Evolutionary conservation across 2,329 filamentous ascomycete species (phyloP), one percentile per base, ranked within the genome.

Genomic region (Colletotrichum endophyticum): DNA sequence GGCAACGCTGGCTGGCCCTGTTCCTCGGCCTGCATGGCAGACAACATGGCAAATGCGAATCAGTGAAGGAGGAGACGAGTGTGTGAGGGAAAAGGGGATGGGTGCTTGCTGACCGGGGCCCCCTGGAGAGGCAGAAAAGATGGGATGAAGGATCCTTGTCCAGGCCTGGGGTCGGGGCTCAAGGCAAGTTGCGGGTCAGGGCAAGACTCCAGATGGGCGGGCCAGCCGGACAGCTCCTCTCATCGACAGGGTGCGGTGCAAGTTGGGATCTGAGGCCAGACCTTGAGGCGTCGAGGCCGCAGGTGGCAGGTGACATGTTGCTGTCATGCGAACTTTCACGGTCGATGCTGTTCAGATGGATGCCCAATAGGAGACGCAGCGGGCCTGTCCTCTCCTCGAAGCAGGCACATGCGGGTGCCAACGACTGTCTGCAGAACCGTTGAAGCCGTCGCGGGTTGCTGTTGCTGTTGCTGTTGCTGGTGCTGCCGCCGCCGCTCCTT

Each of bases 101-200:
- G 66, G 56, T 49, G 34, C 27, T 16, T 59, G 56, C 22, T 59
- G 25, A 75, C 68, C 27, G 57, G 73, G 64, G n/a, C n/a, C 59
- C 57, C 57, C 28, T 49, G 44, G 63, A 27, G 28, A 62, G 15
- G 11, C 16, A 39, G 53, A 36, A 57, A 63, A 68, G 73, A 73
- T 73, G 73, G 70, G 56, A 73, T 49, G 70, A 64, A 69, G 34
- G 36, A 39, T 57, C 70, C 73, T 66, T 64, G 73, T 19, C 28
- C 57, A 16, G 30, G 7, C 59, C 63, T 28, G 30, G 25, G 36
- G 57, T 30, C 34, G 36, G 36, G 36, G 36, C 57, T 70, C n/a
- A 57, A 36, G 67, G 27, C 30, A 44, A 49, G 66, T 25, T 39
- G 57, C 28, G 57, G 32, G 27, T 15, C 72, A 64, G n/a, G 30